Base-by-base conservation (phyloP, 148 eudicot genomes). In the Silene conica region DNA sequence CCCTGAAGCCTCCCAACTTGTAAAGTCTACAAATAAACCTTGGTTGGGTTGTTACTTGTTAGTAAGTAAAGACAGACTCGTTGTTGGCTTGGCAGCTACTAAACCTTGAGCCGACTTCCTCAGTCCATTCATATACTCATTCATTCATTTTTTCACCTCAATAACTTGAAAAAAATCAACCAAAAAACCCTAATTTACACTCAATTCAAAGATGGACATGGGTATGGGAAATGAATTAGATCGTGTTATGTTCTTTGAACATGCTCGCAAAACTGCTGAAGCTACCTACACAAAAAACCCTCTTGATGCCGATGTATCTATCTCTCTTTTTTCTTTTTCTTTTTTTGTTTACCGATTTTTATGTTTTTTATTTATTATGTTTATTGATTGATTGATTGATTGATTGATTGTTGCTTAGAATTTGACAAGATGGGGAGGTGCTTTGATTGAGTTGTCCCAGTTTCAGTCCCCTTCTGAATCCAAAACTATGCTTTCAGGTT, bases 201-300 rank as follows among this genome's bases (percentile, higher is more conserved):
- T 60, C 19, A 16, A n/a, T 75, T 75, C 61, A 54, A 73, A 56
- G 15, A 89, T 89, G 95, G 91, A 90, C 18, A 83, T 88, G 95
- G 74, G 81, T 18, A 83, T 88, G 95, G 74, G 81, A 5, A 76
- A 25, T 62, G 96, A 92, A 9, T 72, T 93, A 14, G 96, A 93
- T 70, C 89, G 93, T 9, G 66, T 90, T 0, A 74, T 90, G 31
- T 89, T 87, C 82, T 90, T 90, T 81, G 96, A 93, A 70, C 93
- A 87, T 23, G 87, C 93, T 80, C 92, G 98, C 73, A 89, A 87
- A 67, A 43, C 85, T 5, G 85, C 92, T 10, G 96, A 90, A 80
- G 83, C 83, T 23, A 56, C 82, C 56, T 89, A 93, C 78, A 67
- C 79, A 61, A 64, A 80, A 54, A 82, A 89, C 74, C 98, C 98